Conservation (phyloP, 495 filamentous ascomycete genomes). For the Penicillium salamii region DNA sequence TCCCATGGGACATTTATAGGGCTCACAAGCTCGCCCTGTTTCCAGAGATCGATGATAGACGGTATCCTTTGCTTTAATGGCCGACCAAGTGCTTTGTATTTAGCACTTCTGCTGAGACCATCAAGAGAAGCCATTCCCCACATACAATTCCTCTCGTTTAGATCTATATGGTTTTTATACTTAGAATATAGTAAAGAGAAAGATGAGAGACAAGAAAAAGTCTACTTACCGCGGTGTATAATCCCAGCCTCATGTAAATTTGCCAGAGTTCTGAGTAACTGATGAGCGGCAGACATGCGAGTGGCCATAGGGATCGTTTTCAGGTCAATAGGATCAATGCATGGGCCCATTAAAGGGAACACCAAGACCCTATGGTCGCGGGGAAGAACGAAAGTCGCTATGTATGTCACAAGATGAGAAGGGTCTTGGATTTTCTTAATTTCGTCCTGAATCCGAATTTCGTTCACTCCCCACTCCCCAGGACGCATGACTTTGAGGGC, state of each 20-base stretch:
- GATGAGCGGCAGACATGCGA: constrained; percentile 30
- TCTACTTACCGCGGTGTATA: constrained; percentile 22
- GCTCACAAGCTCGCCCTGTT: constrained; percentile 19
- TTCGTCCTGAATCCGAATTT: constrained; percentile 23
- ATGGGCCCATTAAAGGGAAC: constrained; percentile 28
- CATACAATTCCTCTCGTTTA: constrained; percentile 21
- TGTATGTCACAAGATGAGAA: constrained; percentile 24
- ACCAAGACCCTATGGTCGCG: constrained; percentile 26
- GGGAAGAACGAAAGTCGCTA: constrained; percentile 17
- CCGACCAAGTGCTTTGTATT: constrained; percentile 23
- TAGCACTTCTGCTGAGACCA: constrained; percentile 14
- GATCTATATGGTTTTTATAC: too few species aligned
- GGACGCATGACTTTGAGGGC: constrained; percentile 26
- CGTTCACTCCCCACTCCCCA: constrained; percentile 18
- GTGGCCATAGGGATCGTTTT: constrained; percentile 12
- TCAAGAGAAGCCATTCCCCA: constrained; percentile 20
- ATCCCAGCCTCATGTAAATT: constrained; percentile 24
- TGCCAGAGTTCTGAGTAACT: constrained; percentile 26
- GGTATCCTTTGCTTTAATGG: constrained; percentile 21
- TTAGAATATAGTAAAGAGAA: too few species aligned
- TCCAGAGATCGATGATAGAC: constrained; percentile 15
- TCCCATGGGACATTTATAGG: constrained; percentile 7
- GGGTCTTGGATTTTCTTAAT: constrained; percentile 23
- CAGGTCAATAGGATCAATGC: constrained; percentile 13
- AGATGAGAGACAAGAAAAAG: background rate